These are phyloP conservation scores for Colletotrichum sidae DNA, from an alignment of 2,329 filamentous ascomycete genomes.

Conservation along the genomic window DNA sequence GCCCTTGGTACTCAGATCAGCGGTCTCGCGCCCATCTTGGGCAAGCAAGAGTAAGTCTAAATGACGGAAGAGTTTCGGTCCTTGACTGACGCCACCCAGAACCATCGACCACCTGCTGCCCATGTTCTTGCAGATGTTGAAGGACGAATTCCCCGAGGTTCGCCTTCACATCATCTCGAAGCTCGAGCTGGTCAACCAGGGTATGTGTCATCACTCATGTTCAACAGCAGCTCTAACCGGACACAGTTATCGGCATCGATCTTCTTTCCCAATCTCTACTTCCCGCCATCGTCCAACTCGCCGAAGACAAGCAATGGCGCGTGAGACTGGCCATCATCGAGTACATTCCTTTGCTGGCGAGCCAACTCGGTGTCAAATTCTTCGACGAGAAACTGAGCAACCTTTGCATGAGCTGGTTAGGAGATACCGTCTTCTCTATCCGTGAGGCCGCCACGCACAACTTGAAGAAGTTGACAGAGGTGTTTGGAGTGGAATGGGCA, in stretches of 20 bases:
- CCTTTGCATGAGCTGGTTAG: constrained; percentile 98
- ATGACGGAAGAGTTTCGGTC: background rate
- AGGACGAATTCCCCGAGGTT: constrained; percentile 98
- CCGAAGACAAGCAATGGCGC: constrained; percentile 99
- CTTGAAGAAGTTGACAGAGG: constrained; percentile 97
- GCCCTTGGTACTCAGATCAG: constrained; percentile 97
- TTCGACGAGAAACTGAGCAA: constrained; percentile 97
- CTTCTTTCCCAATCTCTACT: constrained; percentile 95
- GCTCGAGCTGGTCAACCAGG: constrained; percentile 96
- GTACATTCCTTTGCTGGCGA: constrained; percentile 96
- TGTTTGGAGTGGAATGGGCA: constrained; percentile 98
- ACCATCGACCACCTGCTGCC: constrained; percentile 96
- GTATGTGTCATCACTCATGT: constrained; percentile 56
- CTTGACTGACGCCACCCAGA: constrained; percentile 55
- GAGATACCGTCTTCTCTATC: constrained; percentile 98
- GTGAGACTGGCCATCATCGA: constrained; percentile 98
- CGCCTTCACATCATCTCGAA: constrained; percentile 99
- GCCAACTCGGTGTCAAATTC: constrained; percentile 95
- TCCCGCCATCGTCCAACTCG: constrained; percentile 95
- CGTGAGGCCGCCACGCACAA: constrained; percentile 97
- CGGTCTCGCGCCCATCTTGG: constrained; percentile 93
- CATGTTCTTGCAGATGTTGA: constrained; percentile 99
- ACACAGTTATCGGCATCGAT: constrained; percentile 93
- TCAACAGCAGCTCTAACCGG: constrained; percentile 11
- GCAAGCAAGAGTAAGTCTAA: constrained; percentile 92